Percentiles rank a stretch among this genome's conserved stretches.
Evolutionary conservation across 257 asterid genomes (phyloP).

Genomic region (Solanum etuberosum): DNA sequence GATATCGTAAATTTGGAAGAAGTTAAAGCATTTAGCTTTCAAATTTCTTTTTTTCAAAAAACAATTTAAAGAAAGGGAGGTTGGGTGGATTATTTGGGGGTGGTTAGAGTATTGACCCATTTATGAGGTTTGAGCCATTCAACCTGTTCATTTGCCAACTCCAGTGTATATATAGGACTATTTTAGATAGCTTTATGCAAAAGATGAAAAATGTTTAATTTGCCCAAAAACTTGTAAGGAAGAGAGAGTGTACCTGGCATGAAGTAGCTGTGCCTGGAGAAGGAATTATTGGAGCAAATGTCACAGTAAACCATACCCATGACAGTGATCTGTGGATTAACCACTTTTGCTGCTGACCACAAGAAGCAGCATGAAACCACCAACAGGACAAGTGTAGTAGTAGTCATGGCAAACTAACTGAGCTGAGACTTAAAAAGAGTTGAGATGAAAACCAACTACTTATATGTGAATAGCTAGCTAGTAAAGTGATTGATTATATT

Average conservation of each 20-base stretch:
- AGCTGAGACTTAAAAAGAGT: neutral
- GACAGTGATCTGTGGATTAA: constrained; percentile 61
- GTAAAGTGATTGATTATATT: neutral
- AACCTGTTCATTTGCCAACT: neutral
- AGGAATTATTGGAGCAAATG: constrained; percentile 79
- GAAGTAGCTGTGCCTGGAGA: constrained; percentile 91
- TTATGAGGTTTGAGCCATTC: neutral
- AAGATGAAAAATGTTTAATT: neutral
- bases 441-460: neutral
- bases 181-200: neutral
- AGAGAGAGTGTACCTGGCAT: constrained; percentile 48
- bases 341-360: constrained; percentile 24
- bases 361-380: constrained; percentile 20
- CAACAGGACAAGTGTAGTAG: constrained; percentile 15
- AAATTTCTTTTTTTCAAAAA: too few species aligned
- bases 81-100: neutral
- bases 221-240: neutral
- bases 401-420: neutral
- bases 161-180: neutral
- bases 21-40: neutral
- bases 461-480: neutral
- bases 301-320: constrained; percentile 99
- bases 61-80: neutral
- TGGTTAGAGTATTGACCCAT: too few species aligned
- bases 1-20: neutral